Conservation (phyloP, 208 protist genomes). For the Balamuthia mandrillaris region DNA sequence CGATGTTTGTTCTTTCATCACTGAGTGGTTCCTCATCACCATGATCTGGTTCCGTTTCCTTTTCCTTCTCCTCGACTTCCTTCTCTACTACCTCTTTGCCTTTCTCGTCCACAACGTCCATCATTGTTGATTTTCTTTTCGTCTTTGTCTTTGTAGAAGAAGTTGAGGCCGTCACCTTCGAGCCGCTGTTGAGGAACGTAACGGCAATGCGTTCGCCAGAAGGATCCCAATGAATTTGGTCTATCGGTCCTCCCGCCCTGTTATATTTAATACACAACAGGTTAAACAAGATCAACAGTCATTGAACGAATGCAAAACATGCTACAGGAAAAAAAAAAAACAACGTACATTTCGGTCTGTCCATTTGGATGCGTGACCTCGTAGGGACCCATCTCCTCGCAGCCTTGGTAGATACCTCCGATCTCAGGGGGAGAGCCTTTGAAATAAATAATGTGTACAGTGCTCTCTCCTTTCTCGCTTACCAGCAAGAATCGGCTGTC, state of each 20-base stretch:
- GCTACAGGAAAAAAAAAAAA: no score
- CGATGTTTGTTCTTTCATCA: no score
- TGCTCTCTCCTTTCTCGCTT: background rate
- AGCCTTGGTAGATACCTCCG: background rate
- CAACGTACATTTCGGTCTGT: no score
- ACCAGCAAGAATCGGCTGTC: background rate
- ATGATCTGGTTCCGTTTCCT: no score
- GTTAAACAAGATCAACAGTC: no score
- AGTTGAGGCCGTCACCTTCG: no score
- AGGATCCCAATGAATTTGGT: background rate
- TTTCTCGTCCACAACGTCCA: background rate
- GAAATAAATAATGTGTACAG: background rate
- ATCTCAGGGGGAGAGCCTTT: background rate
- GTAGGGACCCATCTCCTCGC: background rate
- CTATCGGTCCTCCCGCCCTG: background rate
- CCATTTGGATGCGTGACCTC: background rate
- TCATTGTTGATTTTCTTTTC: background rate
- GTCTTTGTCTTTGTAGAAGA: no score
- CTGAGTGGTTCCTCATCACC: no score
- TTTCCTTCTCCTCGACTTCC: no score
- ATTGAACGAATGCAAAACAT: no score
- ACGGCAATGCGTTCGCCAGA: background rate
- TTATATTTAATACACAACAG: no score
- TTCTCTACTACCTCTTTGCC: no score
- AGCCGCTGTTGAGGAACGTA: background rate